Evolutionary conservation across 2,329 filamentous ascomycete genomes (phyloP).

Genomic region (Talaromyces rugulosus): DNA sequence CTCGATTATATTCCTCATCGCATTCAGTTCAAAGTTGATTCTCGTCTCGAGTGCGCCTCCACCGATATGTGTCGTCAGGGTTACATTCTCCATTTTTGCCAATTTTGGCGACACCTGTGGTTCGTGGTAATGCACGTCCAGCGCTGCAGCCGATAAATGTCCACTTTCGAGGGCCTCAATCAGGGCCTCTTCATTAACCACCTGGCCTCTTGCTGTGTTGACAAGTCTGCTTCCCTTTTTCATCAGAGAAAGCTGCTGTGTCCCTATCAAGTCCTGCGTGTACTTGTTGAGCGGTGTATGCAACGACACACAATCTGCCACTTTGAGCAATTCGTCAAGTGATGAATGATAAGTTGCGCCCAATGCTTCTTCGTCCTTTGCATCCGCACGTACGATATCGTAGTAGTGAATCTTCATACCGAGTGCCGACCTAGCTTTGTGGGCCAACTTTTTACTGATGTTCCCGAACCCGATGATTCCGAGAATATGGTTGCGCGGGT

Average conservation of each 20-base stretch:
- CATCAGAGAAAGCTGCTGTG: slow-evolving; percentile 41
- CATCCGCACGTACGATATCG: slow-evolving; percentile 41
- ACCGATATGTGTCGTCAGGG: slow-evolving; percentile 7
- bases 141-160: slow-evolving; percentile 36
- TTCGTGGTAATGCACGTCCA: slow-evolving; percentile 8
- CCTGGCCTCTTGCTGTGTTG: slow-evolving; percentile 50
- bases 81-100: slow-evolving; percentile 8
- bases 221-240: slow-evolving; percentile 46
- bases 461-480: slow-evolving; percentile 68
- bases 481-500: slow-evolving; percentile 57
- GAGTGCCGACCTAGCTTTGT: slow-evolving; percentile 56
- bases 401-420: slow-evolving; percentile 62
- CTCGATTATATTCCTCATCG: slow-evolving; percentile 9
- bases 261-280: slow-evolving; percentile 36
- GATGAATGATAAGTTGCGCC: slow-evolving; percentile 39
- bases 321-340: slow-evolving; percentile 40
- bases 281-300: slow-evolving; percentile 42
- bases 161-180: slow-evolving; percentile 45
- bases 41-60: slow-evolving; percentile 6
- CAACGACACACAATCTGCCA: slow-evolving; percentile 45
- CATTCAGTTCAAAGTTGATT: slow-evolving; percentile 9
- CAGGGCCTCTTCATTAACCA: slow-evolving; percentile 49
- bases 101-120: slow-evolving; percentile 4
- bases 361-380: slow-evolving; percentile 35
- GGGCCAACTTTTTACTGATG: slow-evolving; percentile 59